Conservation (phyloP, 257 asterid genomes). For the Ballota nigra region DNA sequence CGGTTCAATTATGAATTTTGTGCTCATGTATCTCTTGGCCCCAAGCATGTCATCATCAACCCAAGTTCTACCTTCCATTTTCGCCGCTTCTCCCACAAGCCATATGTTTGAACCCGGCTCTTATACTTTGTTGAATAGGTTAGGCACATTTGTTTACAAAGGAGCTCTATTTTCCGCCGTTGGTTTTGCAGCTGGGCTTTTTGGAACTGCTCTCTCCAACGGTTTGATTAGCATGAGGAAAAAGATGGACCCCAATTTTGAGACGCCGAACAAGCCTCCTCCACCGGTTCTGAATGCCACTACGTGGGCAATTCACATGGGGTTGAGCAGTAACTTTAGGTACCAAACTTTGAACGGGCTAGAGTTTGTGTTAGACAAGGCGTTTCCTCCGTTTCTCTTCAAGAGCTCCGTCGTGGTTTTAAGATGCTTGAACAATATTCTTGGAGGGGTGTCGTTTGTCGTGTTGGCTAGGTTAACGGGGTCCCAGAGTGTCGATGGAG, state of each 20-base stretch:
- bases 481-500: conserved; percentile 55
- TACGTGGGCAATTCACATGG: conserved; percentile 96
- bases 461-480: conserved; percentile 85
- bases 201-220: conserved; percentile 83
- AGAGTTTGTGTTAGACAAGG: conserved; percentile 71
- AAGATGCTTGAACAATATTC: conserved; percentile 80
- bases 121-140: conserved; percentile 45
- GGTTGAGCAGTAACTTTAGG: conserved; percentile 74
- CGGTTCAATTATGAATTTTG: conserved; percentile 74
- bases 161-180: conserved; percentile 74
- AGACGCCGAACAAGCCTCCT: conserved; percentile 85
- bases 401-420: conserved; percentile 67
- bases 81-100: conserved; percentile 70
- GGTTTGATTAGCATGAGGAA: conserved; percentile 71
- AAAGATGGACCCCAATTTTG: conserved; percentile 78
- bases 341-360: conserved; percentile 82
- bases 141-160: conserved; percentile 79
- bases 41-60: conserved; percentile 57
- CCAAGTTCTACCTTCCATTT: conserved; percentile 58
- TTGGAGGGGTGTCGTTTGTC: conserved; percentile 89
- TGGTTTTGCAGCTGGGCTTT: conserved; percentile 85
- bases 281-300: conserved; percentile 66
- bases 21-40: conserved; percentile 84
- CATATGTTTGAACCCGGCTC: conserved; percentile 92
- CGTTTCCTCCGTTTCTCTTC: conserved; percentile 53